Conservation (phyloP, 1,284 basidiomycete species). For the Gomphus bonarii region DNA sequence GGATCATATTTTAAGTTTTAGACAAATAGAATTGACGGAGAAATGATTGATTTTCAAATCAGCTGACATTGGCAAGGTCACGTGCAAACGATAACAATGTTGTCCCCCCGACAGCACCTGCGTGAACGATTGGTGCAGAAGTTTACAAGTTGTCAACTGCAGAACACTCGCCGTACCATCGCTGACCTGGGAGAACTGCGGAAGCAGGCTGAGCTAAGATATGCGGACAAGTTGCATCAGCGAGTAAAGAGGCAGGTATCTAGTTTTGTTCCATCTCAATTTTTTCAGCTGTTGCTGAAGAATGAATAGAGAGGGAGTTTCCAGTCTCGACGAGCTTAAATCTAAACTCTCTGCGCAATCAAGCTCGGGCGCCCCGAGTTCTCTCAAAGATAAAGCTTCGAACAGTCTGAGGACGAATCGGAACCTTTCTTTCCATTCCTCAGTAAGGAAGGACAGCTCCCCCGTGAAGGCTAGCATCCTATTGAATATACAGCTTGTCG, state of each 20-base stretch:
- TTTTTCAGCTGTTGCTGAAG: background rate
- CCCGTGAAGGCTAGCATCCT: slow-evolving; percentile 48
- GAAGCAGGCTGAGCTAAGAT: slow-evolving; percentile 22
- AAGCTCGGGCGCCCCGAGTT: slow-evolving; percentile 15
- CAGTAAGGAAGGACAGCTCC: slow-evolving; percentile 50
- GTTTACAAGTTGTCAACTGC: background rate
- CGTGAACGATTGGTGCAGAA: background rate
- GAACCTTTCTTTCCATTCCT: slow-evolving; percentile 13
- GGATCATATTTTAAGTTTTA: too few species aligned
- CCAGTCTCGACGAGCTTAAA: slow-evolving; percentile 29
- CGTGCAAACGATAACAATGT: too few species aligned
- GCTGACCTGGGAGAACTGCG: slow-evolving; percentile 2
- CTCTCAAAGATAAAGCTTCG: slow-evolving; percentile 13
- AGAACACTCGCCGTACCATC: background rate
- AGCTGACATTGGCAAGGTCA: too few species aligned
- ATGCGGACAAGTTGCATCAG: slow-evolving; percentile 35
- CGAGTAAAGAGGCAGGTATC: slow-evolving; percentile 35
- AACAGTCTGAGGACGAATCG: background rate
- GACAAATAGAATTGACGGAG: too few species aligned
- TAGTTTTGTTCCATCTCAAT: slow-evolving; percentile 4
- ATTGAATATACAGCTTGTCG: slow-evolving; percentile 2
- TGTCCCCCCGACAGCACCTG: background rate
- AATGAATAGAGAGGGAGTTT: slow-evolving; percentile 30
- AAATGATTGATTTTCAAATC: too few species aligned
- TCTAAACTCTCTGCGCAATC: slow-evolving; percentile 25